Conservation (phyloP, 257 asterid genomes). For the Handroanthus guayacan region DNA sequence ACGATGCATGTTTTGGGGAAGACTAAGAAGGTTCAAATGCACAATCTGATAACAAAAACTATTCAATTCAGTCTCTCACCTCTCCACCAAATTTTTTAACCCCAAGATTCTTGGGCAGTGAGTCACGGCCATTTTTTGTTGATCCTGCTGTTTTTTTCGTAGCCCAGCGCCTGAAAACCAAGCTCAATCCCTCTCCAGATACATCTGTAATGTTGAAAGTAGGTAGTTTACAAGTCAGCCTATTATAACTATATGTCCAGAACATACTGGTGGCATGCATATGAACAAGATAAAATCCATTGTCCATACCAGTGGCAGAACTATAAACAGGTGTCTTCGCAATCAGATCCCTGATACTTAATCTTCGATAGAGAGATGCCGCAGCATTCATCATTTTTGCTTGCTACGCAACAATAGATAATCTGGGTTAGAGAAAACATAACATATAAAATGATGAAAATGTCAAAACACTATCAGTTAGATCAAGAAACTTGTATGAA, state of each 20-base stretch:
- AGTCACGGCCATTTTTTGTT: constrained; percentile 93
- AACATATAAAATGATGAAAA: constrained; percentile 7
- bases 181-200: constrained; percentile 80
- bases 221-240: background rate
- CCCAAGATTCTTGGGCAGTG: constrained; percentile 86
- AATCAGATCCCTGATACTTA: constrained; percentile 66
- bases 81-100: constrained; percentile 97
- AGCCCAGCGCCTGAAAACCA: constrained; percentile 90
- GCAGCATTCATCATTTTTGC: constrained; percentile 47
- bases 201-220: constrained; percentile 47
- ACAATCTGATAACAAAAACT: constrained; percentile 16
- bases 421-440: constrained; percentile 17
- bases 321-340: constrained; percentile 55
- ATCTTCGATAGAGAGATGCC: constrained; percentile 56
- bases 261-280: background rate
- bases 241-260: background rate
- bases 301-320: constrained; percentile 65
- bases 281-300: background rate
- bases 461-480: background rate
- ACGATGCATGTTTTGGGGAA: background rate
- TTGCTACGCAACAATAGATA: constrained; percentile 22
- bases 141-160: constrained; percentile 92
- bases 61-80: constrained; percentile 51
- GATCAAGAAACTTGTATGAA: background rate
- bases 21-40: background rate